A percentile compares a stretch with the other conserved stretches of the same genome.
phyloP scores from a whole-genome alignment of 2,329 filamentous ascomycete species.

The Pyrenochaeta sp. region DNA sequence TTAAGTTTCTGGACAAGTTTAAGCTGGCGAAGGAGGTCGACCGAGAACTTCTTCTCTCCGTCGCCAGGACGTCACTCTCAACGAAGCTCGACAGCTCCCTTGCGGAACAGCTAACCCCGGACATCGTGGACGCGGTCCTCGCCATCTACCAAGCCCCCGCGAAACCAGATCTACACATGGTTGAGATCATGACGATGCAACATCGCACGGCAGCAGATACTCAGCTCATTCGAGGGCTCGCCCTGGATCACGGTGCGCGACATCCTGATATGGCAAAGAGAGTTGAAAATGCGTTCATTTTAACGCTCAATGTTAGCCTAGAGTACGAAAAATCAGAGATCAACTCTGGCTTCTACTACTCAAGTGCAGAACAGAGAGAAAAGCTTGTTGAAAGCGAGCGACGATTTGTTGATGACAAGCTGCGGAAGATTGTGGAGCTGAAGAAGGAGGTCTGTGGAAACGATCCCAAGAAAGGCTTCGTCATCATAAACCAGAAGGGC shows the following conservation, averaged over 20 bases:
- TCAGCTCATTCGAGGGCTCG: conserved; percentile 91
- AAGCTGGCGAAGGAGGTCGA: conserved; percentile 90
- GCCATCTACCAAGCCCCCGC: conserved; percentile 88
- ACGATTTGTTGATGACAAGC: conserved; percentile 92
- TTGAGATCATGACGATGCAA: conserved; percentile 99
- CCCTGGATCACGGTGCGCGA: conserved; percentile 91
- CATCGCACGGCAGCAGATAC: conserved; percentile 96
- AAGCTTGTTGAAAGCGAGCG: conserved; percentile 98
- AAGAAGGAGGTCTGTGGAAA: conserved; percentile 97
- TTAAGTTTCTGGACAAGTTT: conserved; percentile 89
- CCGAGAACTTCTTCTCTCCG: conserved; percentile 89
- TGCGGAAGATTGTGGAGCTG: conserved; percentile 95
- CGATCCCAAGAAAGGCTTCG: conserved; percentile 93
- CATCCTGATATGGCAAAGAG: conserved; percentile 99
- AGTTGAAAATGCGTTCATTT: conserved; percentile 92
- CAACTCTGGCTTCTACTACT: conserved; percentile 99
- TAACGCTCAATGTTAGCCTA: conserved; percentile 94
- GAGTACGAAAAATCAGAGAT: conserved; percentile 99
- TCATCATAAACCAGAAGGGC: conserved; percentile 98
- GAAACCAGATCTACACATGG: conserved; percentile 98
- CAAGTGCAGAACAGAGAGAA: conserved; percentile 92
- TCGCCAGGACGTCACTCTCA: conserved; percentile 91
- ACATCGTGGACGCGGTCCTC: conserved; percentile 95
- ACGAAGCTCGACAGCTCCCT: conserved; percentile 93
- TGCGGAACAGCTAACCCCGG: conserved; percentile 89